Conservation (phyloP, 495 filamentous ascomycete species). For the Tuber brumale region DNA sequence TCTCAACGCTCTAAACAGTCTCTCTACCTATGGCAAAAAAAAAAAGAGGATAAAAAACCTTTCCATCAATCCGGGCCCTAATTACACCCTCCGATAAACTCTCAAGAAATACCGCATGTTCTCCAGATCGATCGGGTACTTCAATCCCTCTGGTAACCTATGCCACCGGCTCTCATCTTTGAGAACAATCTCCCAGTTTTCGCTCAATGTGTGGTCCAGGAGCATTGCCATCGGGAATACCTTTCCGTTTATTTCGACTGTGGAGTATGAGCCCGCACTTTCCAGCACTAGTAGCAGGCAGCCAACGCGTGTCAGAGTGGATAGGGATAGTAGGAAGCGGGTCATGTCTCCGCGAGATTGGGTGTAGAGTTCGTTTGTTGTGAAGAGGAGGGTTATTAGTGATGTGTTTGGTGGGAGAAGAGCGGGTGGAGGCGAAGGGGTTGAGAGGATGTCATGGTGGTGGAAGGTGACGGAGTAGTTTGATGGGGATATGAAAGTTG, state of each 20-base stretch:
- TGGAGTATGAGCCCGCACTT: constrained; percentile 87
- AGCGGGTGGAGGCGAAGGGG: constrained; percentile 1
- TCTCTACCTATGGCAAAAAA: neutral
- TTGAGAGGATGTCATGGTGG: constrained; percentile 57
- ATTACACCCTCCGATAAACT: constrained; percentile 33
- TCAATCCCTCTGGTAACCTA: constrained; percentile 57
- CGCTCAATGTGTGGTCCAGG: constrained; percentile 66
- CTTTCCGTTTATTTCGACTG: constrained; percentile 60
- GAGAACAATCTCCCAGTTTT: constrained; percentile 63
- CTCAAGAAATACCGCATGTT: constrained; percentile 70
- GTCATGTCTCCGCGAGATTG: constrained; percentile 69
- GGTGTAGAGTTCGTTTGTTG: constrained; percentile 89
- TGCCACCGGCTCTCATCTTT: constrained; percentile 79
- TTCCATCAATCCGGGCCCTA: neutral
- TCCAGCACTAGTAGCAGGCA: constrained; percentile 79
- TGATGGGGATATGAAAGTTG: constrained; percentile 43
- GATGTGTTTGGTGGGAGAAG: constrained; percentile 38
- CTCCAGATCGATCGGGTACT: constrained; percentile 79
- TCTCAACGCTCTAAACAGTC: neutral
- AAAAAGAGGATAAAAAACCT: neutral
- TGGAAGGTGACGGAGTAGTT: constrained; percentile 50
- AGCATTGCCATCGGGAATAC: constrained; percentile 92
- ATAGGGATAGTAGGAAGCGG: constrained; percentile 61
- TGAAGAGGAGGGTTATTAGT: constrained; percentile 83
- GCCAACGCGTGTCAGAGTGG: constrained; percentile 50